phyloP scores from a whole-genome alignment of 495 filamentous ascomycete genomes.

The Opeltia flavorubescens region DNA sequence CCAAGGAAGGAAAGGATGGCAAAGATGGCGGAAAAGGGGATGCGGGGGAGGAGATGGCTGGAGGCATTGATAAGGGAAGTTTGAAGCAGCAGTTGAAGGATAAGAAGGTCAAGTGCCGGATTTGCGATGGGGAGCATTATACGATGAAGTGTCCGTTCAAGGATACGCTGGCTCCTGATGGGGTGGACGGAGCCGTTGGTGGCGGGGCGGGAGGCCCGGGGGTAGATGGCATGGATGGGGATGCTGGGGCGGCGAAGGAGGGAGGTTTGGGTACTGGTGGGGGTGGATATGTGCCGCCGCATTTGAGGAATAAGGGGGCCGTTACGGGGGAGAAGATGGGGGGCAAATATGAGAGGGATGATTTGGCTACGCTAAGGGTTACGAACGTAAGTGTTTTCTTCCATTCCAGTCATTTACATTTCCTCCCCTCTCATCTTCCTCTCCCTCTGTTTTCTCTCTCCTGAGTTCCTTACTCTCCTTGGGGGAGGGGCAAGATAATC shows the following conservation, averaged over 20 bases:
- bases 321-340: conserved; percentile 76
- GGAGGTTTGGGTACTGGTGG: conserved; percentile 53
- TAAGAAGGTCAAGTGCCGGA: conserved; percentile 99
- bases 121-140: conserved; percentile 97
- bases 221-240: conserved; percentile 35
- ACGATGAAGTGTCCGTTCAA: conserved; percentile 87
- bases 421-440: too few species aligned
- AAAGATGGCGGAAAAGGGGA: conserved; percentile 30
- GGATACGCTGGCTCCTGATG: conserved; percentile 66
- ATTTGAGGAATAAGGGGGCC: conserved; percentile 56
- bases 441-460: too few species aligned
- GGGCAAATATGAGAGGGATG: conserved; percentile 89
- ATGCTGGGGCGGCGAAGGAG: conserved; percentile 26
- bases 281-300: conserved; percentile 81
- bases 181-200: conserved; percentile 35
- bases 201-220: conserved; percentile 36
- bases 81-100: conserved; percentile 91
- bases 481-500: too few species aligned
- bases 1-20: conserved; percentile 53
- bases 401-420: not conserved
- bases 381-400: conserved; percentile 65
- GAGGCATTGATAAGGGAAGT: conserved; percentile 53
- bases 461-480: too few species aligned
- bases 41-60: conserved; percentile 30
- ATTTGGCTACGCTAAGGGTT: conserved; percentile 87